Base-by-base conservation (phyloP, 2,329 filamentous ascomycete species). In the Karstenula rhodostoma region DNA sequence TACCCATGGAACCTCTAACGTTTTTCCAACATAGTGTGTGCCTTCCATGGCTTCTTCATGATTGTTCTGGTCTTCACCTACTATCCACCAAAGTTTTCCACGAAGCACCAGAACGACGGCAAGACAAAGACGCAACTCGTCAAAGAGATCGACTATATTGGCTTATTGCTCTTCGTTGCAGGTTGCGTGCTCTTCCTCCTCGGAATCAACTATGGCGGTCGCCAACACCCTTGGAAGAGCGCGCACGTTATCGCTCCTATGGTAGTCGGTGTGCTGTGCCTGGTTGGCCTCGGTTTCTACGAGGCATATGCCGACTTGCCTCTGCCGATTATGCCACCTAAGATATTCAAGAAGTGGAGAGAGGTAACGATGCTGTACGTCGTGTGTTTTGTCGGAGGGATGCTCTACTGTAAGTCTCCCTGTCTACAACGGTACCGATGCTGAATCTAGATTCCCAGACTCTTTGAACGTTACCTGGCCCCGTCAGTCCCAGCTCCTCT, bases 181-280 rank as follows among this genome's bases (percentile, higher is more conserved):
- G 60, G 59, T 23, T 57, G 51, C 23, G 47, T 59, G 8, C 52
- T 62, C 50, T 62, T 62, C 42, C 57, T 62, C n/a, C 44, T 62
- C n/a, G 60, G 60, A 15, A 43, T 62, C 27, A 57, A 56, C 52
- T 62, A 54, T 19, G 60, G 60, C 10, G 87, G 86, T 1, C 81
- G 82, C 33, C 79, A 85, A 47, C 85, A 87, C 62, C 65, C 81
- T 42, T 88, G 86, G 86, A 70, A 74, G 8, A 82, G 80, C 1
- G 81, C 82, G 13, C 80, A 82, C 43, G 79, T 88, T 4, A 77
- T 87, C 23, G 76, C 80, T 0, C 82, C 86, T 0, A 71, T 89
- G 0, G 75, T 82, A 0, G 65, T 86, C 2, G 87, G 86, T 0
- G 42, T 87, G 22, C 58, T 79, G 1, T 78, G 80, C 15, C 76